phyloP scores from a whole-genome alignment of 2,329 filamentous ascomycete species.

The Pseudocercospora crystallina region DNA sequence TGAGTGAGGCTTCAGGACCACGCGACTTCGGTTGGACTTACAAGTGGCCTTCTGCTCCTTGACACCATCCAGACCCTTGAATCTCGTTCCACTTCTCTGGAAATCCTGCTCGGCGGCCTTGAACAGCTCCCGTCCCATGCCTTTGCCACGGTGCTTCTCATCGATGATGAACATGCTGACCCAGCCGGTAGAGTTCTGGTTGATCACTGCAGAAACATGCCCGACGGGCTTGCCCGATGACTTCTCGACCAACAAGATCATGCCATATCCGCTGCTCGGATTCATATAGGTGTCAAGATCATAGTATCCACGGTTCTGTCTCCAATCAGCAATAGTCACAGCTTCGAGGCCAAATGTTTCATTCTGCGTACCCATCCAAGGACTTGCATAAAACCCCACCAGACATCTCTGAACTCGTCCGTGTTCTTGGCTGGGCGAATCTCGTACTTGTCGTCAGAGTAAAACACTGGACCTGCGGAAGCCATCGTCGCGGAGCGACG shows the following conservation, averaged over 20 bases:
- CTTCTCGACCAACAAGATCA: slow-evolving; percentile 35
- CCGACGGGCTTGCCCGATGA: slow-evolving; percentile 30
- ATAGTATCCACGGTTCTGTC: slow-evolving; percentile 35
- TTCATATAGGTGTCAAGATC: slow-evolving; percentile 37
- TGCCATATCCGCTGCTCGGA: slow-evolving; percentile 29
- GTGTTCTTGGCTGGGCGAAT: slow-evolving; percentile 19
- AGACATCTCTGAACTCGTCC: slow-evolving; percentile 27
- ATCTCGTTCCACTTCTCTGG: slow-evolving; percentile 17
- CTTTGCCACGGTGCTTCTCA: slow-evolving; percentile 31
- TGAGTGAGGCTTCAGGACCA: neutral
- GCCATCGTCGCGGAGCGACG: no score
- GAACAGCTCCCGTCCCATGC: slow-evolving; percentile 36
- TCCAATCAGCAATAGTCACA: neutral
- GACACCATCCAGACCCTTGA: slow-evolving; percentile 40
- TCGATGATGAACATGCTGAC: slow-evolving; percentile 40
- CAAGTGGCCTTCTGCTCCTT: slow-evolving; percentile 38
- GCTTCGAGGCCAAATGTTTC: slow-evolving; percentile 4
- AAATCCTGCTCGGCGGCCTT: slow-evolving; percentile 31
- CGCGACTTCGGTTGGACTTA: neutral
- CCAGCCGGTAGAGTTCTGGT: slow-evolving; percentile 40
- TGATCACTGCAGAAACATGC: slow-evolving; percentile 35
- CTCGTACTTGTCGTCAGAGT: slow-evolving; percentile 18
- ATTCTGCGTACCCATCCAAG: slow-evolving; percentile 35
- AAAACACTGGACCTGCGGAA: slow-evolving; percentile 8
- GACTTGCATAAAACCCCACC: slow-evolving; percentile 38